These are phyloP conservation scores for Claviceps sp. DNA, from an alignment of 2,329 filamentous ascomycete species.

Conservation along the genomic window DNA sequence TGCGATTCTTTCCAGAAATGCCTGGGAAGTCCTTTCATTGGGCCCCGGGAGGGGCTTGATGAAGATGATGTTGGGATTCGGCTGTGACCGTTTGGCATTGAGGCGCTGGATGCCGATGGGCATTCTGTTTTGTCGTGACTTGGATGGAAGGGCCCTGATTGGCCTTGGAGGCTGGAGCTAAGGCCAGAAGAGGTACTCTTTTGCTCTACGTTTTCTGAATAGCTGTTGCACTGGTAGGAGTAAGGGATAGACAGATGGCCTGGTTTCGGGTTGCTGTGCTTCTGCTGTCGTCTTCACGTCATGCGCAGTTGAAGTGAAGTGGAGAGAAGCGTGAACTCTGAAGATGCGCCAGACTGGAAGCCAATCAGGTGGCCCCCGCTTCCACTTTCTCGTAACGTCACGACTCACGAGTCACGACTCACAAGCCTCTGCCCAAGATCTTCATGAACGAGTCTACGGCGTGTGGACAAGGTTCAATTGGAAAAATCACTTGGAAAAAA, in stretches of 20 bases:
- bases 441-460: background rate
- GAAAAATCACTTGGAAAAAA: too few relatives aligned
- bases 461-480: background rate
- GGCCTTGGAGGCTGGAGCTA: too few relatives aligned
- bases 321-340: background rate
- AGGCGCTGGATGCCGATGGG: constrained; percentile 66
- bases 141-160: background rate
- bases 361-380: background rate
- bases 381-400: background rate
- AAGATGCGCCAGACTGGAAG: background rate
- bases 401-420: too few relatives aligned
- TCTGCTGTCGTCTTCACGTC: background rate
- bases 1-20: constrained; percentile 63
- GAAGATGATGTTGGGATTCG: constrained; percentile 69
- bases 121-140: constrained; percentile 33
- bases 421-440: too few relatives aligned
- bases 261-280: background rate
- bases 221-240: too few relatives aligned
- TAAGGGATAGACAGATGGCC: background rate
- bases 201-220: too few relatives aligned
- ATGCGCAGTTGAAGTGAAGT: too few relatives aligned
- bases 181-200: too few relatives aligned
- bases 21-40: constrained; percentile 48
- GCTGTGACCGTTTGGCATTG: constrained; percentile 60
- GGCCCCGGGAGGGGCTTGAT: constrained; percentile 64